Conservation (phyloP, 371 early-diverging fungal species). For the Rhizopus arrhizus region DNA sequence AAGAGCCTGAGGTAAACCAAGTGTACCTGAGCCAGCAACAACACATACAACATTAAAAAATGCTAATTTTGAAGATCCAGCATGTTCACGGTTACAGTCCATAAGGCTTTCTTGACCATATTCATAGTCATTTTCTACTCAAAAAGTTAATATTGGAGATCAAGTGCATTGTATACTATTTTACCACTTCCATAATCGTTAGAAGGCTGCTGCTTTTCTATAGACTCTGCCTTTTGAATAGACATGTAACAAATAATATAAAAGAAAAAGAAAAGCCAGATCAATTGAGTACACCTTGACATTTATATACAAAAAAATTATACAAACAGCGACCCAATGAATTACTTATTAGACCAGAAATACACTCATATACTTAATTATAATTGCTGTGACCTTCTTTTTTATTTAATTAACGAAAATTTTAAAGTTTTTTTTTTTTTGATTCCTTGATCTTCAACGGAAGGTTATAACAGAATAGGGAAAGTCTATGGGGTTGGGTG, state of each 20-base stretch:
- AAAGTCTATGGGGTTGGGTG: too few relatives aligned
- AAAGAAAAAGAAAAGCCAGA: not conserved
- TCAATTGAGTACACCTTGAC: too few relatives aligned
- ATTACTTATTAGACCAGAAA: too few relatives aligned
- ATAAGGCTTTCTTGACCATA: slow-evolving; percentile 17
- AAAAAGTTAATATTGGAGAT: too few relatives aligned
- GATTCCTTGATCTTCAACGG: too few relatives aligned
- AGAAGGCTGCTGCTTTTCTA: slow-evolving; percentile 17
- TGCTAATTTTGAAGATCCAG: slow-evolving; percentile 25
- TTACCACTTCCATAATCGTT: slow-evolving; percentile 18
- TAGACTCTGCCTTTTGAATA: slow-evolving; percentile 8
- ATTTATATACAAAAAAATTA: too few relatives aligned
- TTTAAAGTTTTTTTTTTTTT: too few relatives aligned
- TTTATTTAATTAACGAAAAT: too few relatives aligned
- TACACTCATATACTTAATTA: too few relatives aligned
- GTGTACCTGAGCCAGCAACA: slow-evolving; percentile 83
- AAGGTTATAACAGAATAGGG: too few relatives aligned
- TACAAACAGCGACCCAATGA: too few relatives aligned
- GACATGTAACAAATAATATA: not conserved
- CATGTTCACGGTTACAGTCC: slow-evolving; percentile 28
- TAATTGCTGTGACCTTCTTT: too few relatives aligned
- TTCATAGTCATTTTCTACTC: slow-evolving; percentile 18
- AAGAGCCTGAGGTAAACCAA: slow-evolving; percentile 81
- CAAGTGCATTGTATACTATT: not conserved
- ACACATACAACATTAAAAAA: slow-evolving; percentile 62